These are phyloP conservation scores for Gypsophila paniculata DNA, from an alignment of 179 eudicot genomes.

Conservation along the genomic window DNA sequence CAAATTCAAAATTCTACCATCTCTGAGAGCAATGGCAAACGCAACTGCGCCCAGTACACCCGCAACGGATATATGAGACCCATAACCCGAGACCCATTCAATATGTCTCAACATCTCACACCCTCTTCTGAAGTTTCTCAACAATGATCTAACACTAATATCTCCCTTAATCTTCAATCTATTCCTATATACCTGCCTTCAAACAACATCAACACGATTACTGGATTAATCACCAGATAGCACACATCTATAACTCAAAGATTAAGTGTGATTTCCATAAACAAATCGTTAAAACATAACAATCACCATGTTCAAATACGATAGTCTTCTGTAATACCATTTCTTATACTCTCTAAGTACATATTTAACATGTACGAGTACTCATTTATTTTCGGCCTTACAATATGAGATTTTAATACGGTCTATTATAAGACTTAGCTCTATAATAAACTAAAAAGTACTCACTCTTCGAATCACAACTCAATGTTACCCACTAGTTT, in stretches of 20 bases:
- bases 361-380: too few relatives aligned
- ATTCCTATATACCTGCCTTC: conserved; percentile 30
- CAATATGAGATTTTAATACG: too few relatives aligned
- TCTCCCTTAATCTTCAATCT: conserved; percentile 48
- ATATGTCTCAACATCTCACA: conserved; percentile 31
- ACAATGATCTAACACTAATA: conserved; percentile 30
- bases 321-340: too few relatives aligned
- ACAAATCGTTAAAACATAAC: not conserved
- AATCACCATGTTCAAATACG: too few relatives aligned
- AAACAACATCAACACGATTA: conserved; percentile 9
- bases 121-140: conserved; percentile 42
- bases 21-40: conserved; percentile 42
- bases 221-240: not conserved
- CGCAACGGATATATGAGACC: conserved; percentile 46
- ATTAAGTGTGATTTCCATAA: not conserved
- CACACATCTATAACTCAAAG: not conserved
- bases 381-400: too few relatives aligned
- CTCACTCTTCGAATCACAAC: too few relatives aligned
- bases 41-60: conserved; percentile 55
- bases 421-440: too few relatives aligned
- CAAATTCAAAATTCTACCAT: conserved; percentile 36
- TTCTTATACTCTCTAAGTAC: too few relatives aligned
- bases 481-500: too few relatives aligned
- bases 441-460: too few relatives aligned
- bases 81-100: conserved; percentile 48